Percentiles rank a stretch among this genome's conserved stretches.
phyloP scores from a whole-genome alignment of 805 yeast species.

The Komagataella phaffii region DNA sequence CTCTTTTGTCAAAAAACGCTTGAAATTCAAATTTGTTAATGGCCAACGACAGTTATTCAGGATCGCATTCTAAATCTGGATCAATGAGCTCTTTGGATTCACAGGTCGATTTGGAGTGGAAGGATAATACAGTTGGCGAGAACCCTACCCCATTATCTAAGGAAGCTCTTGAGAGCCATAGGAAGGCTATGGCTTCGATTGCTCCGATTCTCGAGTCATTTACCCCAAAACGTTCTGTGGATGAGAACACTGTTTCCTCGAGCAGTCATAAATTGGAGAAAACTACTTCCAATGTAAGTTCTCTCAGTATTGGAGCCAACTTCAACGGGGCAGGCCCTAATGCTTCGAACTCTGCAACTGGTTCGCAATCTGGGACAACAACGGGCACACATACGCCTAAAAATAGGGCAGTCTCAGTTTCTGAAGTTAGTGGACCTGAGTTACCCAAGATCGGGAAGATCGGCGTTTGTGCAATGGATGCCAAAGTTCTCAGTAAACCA shows the following conservation, averaged over 20 bases:
- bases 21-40: not conserved
- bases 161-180: conserved; percentile 20
- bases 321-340: not conserved
- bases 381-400: conserved; percentile 2
- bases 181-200: conserved; percentile 62
- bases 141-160: conserved; percentile 9
- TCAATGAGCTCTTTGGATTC: not conserved
- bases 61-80: not conserved
- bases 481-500: conserved; percentile 91
- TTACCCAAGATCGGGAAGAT: conserved; percentile 76
- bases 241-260: conserved; percentile 12
- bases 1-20: not conserved
- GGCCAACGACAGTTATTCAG: not conserved
- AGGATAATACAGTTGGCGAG: not conserved
- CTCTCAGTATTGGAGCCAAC: conserved; percentile 3
- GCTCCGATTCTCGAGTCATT: conserved; percentile 62
- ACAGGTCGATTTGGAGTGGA: not conserved
- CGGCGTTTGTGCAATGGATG: conserved; percentile 99
- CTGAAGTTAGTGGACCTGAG: conserved; percentile 30
- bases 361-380: not conserved
- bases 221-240: conserved; percentile 51
- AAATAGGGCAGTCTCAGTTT: conserved; percentile 19
- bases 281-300: conserved; percentile 3
- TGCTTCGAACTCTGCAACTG: not conserved
- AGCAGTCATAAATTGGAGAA: conserved; percentile 1